These are phyloP conservation scores for Paxillus ammoniavirescens DNA, from an alignment of 768 basidiomycete species.

Conservation along the genomic window DNA sequence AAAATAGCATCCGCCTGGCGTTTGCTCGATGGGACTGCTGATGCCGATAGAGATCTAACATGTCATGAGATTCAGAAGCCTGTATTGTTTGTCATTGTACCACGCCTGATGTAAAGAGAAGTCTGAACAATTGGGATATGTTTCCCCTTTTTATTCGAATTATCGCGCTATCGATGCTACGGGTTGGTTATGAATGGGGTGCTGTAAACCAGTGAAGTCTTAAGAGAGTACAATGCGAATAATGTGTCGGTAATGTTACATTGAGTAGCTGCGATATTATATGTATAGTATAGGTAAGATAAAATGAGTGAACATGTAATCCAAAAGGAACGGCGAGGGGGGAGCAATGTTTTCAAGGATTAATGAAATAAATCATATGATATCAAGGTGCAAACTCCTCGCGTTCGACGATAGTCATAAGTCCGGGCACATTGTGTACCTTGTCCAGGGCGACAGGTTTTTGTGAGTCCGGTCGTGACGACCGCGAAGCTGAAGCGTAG, in stretches of 20 bases:
- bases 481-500: conserved; percentile 55
- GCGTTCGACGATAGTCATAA: conserved; percentile 69
- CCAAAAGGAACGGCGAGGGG: conserved; percentile 4
- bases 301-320: background rate
- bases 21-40: background rate
- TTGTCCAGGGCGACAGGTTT: conserved; percentile 62
- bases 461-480: conserved; percentile 51
- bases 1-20: background rate
- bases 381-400: conserved; percentile 25
- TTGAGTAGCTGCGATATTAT: background rate
- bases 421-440: conserved; percentile 61
- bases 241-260: background rate
- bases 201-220: background rate
- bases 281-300: background rate
- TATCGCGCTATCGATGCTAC: background rate
- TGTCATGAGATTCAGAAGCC: background rate
- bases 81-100: background rate
- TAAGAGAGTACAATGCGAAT: background rate
- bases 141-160: background rate
- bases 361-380: background rate
- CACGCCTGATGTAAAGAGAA: background rate
- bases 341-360: background rate
- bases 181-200: background rate
- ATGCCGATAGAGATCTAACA: background rate
- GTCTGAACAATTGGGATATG: background rate